These are phyloP conservation scores for Eurotiales sp. DNA, from an alignment of 2,329 filamentous ascomycete species.

Conservation along the genomic window DNA sequence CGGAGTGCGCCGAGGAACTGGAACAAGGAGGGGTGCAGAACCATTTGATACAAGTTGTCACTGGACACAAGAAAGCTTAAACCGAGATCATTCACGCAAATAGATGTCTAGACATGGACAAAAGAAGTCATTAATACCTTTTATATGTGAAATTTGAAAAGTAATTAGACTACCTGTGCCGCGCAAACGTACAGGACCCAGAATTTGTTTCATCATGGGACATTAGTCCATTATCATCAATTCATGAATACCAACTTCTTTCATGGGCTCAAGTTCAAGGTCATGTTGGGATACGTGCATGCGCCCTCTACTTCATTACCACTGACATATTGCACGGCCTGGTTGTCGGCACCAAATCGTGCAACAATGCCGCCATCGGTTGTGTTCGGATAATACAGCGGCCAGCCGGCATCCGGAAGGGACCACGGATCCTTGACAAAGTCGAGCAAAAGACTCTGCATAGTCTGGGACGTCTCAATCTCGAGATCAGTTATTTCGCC, in stretches of 20 bases:
- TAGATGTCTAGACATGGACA: too few relatives aligned
- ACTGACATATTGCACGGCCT: background rate
- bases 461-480: background rate
- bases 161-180: too few relatives aligned
- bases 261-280: background rate
- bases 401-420: background rate
- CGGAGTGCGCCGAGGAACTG: conserved; percentile 1
- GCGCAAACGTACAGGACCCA: too few relatives aligned
- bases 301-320: background rate
- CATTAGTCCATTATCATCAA: background rate
- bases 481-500: background rate
- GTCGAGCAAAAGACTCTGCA: background rate
- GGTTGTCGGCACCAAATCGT: background rate
- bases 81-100: too few relatives aligned
- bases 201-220: too few relatives aligned
- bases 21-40: background rate
- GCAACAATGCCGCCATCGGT: background rate
- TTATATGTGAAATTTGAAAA: too few relatives aligned
- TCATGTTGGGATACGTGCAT: background rate
- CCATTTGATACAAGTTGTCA: conserved; percentile 5
- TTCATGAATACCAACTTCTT: background rate
- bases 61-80: background rate
- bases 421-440: background rate
- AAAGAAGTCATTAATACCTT: too few relatives aligned
- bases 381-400: background rate